These are phyloP conservation scores for Globisporangium carolinianum DNA, from an alignment of 352 stramenopile species.

Conservation along the genomic window DNA sequence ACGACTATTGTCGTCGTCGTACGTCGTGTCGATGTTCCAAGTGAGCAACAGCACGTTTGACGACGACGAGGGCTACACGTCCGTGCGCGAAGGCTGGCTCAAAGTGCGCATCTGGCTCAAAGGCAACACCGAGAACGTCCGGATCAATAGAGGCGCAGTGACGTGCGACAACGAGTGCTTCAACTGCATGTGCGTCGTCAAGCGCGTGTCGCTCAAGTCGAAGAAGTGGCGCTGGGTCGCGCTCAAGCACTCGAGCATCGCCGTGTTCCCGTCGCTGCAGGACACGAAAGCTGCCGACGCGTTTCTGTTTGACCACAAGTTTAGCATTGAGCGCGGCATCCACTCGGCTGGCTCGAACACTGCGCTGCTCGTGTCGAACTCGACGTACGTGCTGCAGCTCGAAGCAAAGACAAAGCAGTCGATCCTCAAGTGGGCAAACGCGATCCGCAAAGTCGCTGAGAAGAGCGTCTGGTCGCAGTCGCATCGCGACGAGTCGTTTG, in stretches of 20 bases:
- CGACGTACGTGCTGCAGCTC: slow-evolving; percentile 80
- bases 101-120: slow-evolving; percentile 82
- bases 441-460: slow-evolving; percentile 64
- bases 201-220: slow-evolving; percentile 77
- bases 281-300: slow-evolving; percentile 60
- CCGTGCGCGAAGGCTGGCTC: slow-evolving; percentile 75
- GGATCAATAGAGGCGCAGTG: slow-evolving; percentile 65
- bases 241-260: slow-evolving; percentile 75
- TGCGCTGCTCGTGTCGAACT: slow-evolving; percentile 70
- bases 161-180: slow-evolving; percentile 86
- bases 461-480: slow-evolving; percentile 69
- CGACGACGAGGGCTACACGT: slow-evolving; percentile 75
- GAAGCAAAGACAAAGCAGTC: slow-evolving; percentile 76
- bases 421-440: slow-evolving; percentile 80
- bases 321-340: slow-evolving; percentile 76
- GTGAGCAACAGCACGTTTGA: slow-evolving; percentile 83
- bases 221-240: slow-evolving; percentile 80
- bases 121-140: slow-evolving; percentile 80
- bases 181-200: slow-evolving; percentile 87
- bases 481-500: slow-evolving; percentile 75
- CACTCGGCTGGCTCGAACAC: slow-evolving; percentile 72
- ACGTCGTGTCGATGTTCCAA: slow-evolving; percentile 74
- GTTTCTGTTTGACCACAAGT: slow-evolving; percentile 78
- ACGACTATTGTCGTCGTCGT: slow-evolving; percentile 52
- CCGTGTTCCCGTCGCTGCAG: slow-evolving; percentile 71